A percentile compares a stretch with the other conserved stretches of the same genome.
phyloP scores from a whole-genome alignment of 208 protist genomes.

The Porcisia hertigi region DNA sequence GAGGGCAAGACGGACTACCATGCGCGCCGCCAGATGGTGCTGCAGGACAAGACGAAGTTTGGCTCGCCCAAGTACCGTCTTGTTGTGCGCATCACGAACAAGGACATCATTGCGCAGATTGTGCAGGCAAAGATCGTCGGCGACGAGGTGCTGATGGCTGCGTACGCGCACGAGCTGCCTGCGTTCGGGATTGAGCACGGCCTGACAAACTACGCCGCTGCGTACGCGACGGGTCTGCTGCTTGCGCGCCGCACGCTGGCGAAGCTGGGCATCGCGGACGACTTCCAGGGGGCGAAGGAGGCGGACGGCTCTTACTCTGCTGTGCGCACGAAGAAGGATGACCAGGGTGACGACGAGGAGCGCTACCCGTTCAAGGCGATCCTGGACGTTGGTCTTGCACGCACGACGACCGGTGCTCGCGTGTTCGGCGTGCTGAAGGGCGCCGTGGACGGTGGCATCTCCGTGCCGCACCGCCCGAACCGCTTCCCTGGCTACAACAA shows the following conservation, averaged over 20 bases:
- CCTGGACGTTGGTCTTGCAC: slow-evolving; percentile 97
- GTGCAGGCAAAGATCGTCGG: slow-evolving; percentile 95
- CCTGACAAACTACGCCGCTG: slow-evolving; percentile 98
- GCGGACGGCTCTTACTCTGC: slow-evolving; percentile 85
- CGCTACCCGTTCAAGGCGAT: slow-evolving; percentile 96
- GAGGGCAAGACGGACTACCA: slow-evolving; percentile 99
- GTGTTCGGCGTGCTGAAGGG: slow-evolving; percentile 96
- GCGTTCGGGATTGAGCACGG: slow-evolving; percentile 96
- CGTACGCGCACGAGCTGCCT: slow-evolving; percentile 98
- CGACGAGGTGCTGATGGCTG: slow-evolving; percentile 94
- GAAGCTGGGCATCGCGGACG: slow-evolving; percentile 94
- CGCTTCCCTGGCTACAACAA: slow-evolving; percentile 96
- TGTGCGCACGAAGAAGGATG: slow-evolving; percentile 73
- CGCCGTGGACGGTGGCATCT: slow-evolving; percentile 97
- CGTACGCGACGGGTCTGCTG: slow-evolving; percentile 97
- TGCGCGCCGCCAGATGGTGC: slow-evolving; percentile 94
- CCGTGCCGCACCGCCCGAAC: slow-evolving; percentile 96
- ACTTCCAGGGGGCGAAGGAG: slow-evolving; percentile 95
- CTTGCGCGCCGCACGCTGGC: slow-evolving; percentile 95
- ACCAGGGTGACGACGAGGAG: slow-evolving; percentile 85
- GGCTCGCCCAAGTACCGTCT: slow-evolving; percentile 98
- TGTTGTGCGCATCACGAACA: slow-evolving; percentile 97
- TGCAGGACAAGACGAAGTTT: slow-evolving; percentile 99
- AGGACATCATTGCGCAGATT: slow-evolving; percentile 97
- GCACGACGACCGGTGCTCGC: slow-evolving; percentile 96